These are phyloP conservation scores for Gyrodon lividus DNA, from an alignment of 768 basidiomycete species.

Conservation along the genomic window DNA sequence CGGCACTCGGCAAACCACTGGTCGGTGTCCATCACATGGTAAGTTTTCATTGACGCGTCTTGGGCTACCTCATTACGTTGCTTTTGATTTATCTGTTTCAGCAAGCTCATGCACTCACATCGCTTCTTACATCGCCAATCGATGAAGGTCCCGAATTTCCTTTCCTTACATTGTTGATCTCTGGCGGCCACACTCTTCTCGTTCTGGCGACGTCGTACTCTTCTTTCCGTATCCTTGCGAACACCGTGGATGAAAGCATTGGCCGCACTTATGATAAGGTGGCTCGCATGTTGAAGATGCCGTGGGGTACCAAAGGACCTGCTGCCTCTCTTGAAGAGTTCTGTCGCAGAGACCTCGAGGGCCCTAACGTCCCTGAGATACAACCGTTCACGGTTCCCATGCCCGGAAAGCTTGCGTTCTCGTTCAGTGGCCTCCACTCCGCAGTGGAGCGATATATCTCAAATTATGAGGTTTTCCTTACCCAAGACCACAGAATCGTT, in stretches of 20 bases:
- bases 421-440: conserved; percentile 77
- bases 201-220: conserved; percentile 63
- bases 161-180: conserved; percentile 84
- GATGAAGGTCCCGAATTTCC: conserved; percentile 61
- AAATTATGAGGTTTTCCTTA: conserved; percentile 32
- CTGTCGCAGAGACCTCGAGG: conserved; percentile 37
- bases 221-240: conserved; percentile 68
- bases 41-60: conserved; percentile 8
- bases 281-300: conserved; percentile 64
- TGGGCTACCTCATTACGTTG: not conserved
- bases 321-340: conserved; percentile 83
- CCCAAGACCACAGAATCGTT: conserved; percentile 32
- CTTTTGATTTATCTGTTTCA: conserved; percentile 27
- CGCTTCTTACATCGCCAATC: conserved; percentile 59
- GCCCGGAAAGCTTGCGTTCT: conserved; percentile 62
- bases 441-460: conserved; percentile 59
- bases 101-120: conserved; percentile 93
- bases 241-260: conserved; percentile 71
- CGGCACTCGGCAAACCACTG: conserved; percentile 71
- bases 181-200: conserved; percentile 93
- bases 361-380: conserved; percentile 27
- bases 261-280: conserved; percentile 86
- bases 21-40: conserved; percentile 98
- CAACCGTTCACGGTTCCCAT: conserved; percentile 49
- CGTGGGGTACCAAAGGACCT: conserved; percentile 61